Evolutionary conservation across 106 monocot species (phyloP), one percentile per base, ranked within the genome.

Genomic region (Triglochin maritima): DNA sequence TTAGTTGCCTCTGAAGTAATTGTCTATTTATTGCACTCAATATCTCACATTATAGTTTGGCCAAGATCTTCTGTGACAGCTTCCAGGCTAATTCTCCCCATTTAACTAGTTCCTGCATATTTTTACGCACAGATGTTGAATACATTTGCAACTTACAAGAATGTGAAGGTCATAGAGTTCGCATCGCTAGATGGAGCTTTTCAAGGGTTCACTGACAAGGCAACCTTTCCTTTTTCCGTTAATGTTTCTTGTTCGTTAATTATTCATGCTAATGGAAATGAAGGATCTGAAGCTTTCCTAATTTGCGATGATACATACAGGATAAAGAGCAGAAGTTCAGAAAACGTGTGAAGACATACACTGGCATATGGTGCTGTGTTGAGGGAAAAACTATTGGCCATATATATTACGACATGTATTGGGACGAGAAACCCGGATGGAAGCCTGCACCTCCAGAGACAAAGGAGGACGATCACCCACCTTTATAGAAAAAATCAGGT

Each of bases 371-470:
- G 95, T 96, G 95, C 51, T 96, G 90, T 41, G 76, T 91, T 74
- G 63, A 78, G 76, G 48, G 61, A 15, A 82, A 71, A 50, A 77
- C 83, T 6, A 75, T 80, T 11, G 95, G 95, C 4, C 95, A 96
- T 78, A 88, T 91, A 81, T 96, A 83, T 67, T 96, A 96, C 61
- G 90, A 96, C 58, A 90, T 96, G 78, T 88, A 80, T 70, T 96
- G 90, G 95, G 95, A 90, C 68, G 90, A 96, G 76, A 96, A 96
- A 61, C 90, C 87, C 66, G 88, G 71, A 6, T 96, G 95, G 94
- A 90, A 90, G 68, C 95, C 95, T 5, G 69, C 81, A 9, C 90
- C 90, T 11, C 93, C 93, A 29, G 59, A 56, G 62, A 75, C 72
- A 3, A 65, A 65, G 10, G 79, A 84, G 80, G 85, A 86, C 17